Percentiles rank a stretch among this genome's conserved stretches.
phyloP scores from a whole-genome alignment of 2,329 filamentous ascomycete genomes.

The Akanthomyces lecanii region DNA sequence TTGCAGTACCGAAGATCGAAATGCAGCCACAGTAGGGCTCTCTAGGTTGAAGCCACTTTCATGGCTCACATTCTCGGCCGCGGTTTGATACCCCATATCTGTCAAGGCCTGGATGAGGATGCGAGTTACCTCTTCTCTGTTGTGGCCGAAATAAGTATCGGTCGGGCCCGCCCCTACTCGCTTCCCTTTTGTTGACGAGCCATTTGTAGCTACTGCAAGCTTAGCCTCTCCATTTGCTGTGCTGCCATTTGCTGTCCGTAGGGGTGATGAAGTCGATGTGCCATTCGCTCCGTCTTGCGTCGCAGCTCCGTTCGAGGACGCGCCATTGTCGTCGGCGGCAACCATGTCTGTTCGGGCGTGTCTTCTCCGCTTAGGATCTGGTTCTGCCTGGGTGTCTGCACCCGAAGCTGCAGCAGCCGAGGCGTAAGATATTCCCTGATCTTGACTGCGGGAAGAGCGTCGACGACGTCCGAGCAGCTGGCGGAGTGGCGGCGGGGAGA shows the following conservation, averaged over 20 bases:
- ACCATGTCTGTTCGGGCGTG: slow-evolving; percentile 55
- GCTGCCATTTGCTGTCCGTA: slow-evolving; percentile 22
- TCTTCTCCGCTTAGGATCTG: slow-evolving; percentile 50
- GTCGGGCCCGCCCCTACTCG: slow-evolving; percentile 18
- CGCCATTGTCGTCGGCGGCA: slow-evolving; percentile 50
- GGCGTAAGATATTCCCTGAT: slow-evolving; percentile 19
- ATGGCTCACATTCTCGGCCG: slow-evolving; percentile 68
- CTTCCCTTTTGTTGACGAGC: slow-evolving; percentile 41
- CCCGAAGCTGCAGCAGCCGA: slow-evolving; percentile 18
- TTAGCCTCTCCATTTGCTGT: slow-evolving; percentile 47
- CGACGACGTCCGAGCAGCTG: slow-evolving; percentile 53
- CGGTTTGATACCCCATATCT: slow-evolving; percentile 79
- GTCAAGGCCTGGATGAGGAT: slow-evolving; percentile 87
- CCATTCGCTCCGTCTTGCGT: slow-evolving; percentile 32
- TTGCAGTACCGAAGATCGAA: slow-evolving; percentile 72
- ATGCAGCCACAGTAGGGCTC: slow-evolving; percentile 78
- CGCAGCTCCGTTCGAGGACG: slow-evolving; percentile 53
- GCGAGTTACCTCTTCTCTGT: slow-evolving; percentile 87
- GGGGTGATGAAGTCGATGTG: slow-evolving; percentile 35
- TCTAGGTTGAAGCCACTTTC: slow-evolving; percentile 89
- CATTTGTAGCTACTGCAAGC: slow-evolving; percentile 47
- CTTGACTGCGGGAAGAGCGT: slow-evolving; percentile 41
- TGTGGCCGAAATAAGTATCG: slow-evolving; percentile 70
- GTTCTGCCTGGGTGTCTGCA: slow-evolving; percentile 19
- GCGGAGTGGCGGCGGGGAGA: slow-evolving; percentile 25